phyloP scores from a whole-genome alignment of 2,329 filamentous ascomycete genomes.

The Diplocarpon rosae region DNA sequence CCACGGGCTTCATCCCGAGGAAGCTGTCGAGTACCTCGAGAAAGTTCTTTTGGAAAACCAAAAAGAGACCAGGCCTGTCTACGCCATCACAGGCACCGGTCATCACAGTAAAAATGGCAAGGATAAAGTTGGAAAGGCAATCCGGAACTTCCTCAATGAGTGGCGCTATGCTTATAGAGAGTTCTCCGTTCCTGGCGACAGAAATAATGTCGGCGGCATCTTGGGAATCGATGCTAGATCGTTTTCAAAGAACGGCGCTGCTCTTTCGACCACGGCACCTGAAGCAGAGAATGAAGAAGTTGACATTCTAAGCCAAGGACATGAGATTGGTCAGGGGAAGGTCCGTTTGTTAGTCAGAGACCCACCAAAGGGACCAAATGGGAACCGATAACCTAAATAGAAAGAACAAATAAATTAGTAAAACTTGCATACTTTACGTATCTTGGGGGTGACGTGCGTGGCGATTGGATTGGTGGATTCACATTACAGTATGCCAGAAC shows the following conservation, averaged over 20 bases:
- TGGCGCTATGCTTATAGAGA: slow-evolving; percentile 94
- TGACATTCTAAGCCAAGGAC: slow-evolving; percentile 53
- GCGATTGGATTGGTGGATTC: not conserved
- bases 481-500: not conserved
- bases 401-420: slow-evolving; percentile 22
- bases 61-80: slow-evolving; percentile 64
- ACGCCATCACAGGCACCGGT: slow-evolving; percentile 92
- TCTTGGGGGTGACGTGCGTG: not conserved
- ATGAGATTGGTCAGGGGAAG: slow-evolving; percentile 57
- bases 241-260: slow-evolving; percentile 36
- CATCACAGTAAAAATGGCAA: slow-evolving; percentile 98
- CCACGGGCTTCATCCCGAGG: slow-evolving; percentile 96
- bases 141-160: slow-evolving; percentile 83
- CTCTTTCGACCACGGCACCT: slow-evolving; percentile 4
- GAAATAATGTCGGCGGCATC: slow-evolving; percentile 69
- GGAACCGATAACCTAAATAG: slow-evolving; percentile 20
- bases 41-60: slow-evolving; percentile 76
- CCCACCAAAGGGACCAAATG: slow-evolving; percentile 25
- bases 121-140: slow-evolving; percentile 93
- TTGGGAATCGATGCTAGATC: slow-evolving; percentile 56
- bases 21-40: slow-evolving; percentile 90
- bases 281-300: slow-evolving; percentile 30
- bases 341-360: slow-evolving; percentile 53
- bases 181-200: slow-evolving; percentile 91
- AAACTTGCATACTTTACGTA: slow-evolving; percentile 9